Percentiles rank a stretch among this genome's conserved stretches.
phyloP scores from a whole-genome alignment of 176 grass and related monocot genomes.

The Carex kokanica region DNA sequence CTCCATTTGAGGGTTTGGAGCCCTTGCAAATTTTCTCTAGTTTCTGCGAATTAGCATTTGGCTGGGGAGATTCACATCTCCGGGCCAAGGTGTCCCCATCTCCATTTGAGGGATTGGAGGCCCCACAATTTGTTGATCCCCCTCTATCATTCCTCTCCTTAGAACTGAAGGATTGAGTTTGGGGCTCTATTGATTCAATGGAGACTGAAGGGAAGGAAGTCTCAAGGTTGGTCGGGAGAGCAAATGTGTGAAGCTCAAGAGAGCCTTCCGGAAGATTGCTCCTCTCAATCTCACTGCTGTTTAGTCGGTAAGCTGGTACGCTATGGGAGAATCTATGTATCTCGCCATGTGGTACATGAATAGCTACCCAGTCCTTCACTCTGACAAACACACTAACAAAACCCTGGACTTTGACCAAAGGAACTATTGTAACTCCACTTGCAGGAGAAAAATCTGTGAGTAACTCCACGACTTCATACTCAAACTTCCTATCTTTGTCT shows the following conservation, averaged over 20 bases:
- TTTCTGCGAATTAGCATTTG: neutral
- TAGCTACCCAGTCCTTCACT: slow-evolving; percentile 34
- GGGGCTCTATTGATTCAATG: slow-evolving; percentile 36
- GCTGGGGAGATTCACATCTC: neutral
- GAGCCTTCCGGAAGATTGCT: slow-evolving; percentile 65
- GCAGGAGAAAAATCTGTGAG: slow-evolving; percentile 45
- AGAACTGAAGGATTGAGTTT: slow-evolving; percentile 16
- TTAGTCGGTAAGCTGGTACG: slow-evolving; percentile 58
- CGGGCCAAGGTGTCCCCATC: too few relatives aligned
- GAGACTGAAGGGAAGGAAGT: slow-evolving; percentile 52
- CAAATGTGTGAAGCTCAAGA: slow-evolving; percentile 73
- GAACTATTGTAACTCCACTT: slow-evolving; percentile 47
- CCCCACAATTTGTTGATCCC: neutral
- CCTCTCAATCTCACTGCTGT: slow-evolving; percentile 68
- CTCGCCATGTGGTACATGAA: slow-evolving; percentile 49
- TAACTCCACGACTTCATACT: slow-evolving; percentile 72
- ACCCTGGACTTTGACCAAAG: slow-evolving; percentile 70
- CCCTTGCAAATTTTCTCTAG: neutral
- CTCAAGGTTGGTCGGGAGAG: slow-evolving; percentile 59
- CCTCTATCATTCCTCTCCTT: neutral
- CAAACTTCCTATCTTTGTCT: slow-evolving; percentile 54
- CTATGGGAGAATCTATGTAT: slow-evolving; percentile 79
- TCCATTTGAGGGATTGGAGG: neutral
- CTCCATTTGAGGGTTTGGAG: too few relatives aligned
- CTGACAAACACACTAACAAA: slow-evolving; percentile 76